Conservation (phyloP, 371 early-diverging fungal genomes). For the Mucor plumbeus region DNA sequence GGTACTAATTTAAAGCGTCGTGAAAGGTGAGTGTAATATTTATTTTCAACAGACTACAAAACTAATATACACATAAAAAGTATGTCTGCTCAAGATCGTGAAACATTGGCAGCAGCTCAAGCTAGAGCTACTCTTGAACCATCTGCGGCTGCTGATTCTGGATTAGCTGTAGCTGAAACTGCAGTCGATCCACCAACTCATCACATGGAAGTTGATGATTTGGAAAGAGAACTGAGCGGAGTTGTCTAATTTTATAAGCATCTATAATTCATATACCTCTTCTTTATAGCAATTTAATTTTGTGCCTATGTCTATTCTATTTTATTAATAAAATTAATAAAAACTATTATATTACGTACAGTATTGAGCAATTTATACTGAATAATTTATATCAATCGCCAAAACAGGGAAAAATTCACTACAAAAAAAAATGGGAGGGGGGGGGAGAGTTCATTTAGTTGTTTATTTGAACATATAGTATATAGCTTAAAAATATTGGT, state of each 20-base stretch:
- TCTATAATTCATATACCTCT: background rate
- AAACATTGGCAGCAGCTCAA: conserved; percentile 50
- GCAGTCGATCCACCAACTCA: conserved; percentile 35
- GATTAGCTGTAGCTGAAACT: conserved; percentile 24
- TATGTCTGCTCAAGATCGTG: conserved; percentile 57
- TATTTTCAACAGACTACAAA: background rate
- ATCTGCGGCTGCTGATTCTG: conserved; percentile 17
- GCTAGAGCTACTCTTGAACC: conserved; percentile 29
- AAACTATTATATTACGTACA: too few species aligned
- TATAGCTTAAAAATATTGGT: too few species aligned
- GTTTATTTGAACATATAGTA: too few species aligned
- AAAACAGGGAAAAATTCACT: too few species aligned
- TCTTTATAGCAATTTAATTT: background rate
- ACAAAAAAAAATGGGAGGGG: too few species aligned
- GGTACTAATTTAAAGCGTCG: conserved; percentile 50
- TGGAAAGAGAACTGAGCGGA: conserved; percentile 66
- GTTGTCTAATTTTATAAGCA: conserved; percentile 6
- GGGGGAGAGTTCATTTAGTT: too few species aligned
- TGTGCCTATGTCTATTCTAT: background rate
- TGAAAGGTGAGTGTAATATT: conserved; percentile 36
- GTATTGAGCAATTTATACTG: too few species aligned
- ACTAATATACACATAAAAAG: conserved; percentile 20
- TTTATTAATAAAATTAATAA: too few species aligned
- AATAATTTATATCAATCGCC: too few species aligned
- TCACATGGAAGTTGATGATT: conserved; percentile 63